Evolutionary conservation across 352 stramenopile species (phyloP).

Genomic region (Saprolegnia parasitica): DNA sequence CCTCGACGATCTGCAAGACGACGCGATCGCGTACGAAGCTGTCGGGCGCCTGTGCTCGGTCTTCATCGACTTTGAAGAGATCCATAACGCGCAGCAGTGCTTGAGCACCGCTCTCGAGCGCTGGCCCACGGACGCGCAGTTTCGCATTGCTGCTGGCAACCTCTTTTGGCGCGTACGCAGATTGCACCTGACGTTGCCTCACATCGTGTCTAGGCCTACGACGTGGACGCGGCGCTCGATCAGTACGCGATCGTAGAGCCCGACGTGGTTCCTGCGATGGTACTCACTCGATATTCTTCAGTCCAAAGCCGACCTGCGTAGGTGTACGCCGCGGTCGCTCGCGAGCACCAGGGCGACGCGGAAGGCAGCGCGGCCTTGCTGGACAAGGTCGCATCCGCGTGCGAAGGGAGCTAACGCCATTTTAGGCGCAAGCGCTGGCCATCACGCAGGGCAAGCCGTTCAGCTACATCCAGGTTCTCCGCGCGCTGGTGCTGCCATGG

Average conservation of each 20-base stretch:
- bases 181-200: neutral
- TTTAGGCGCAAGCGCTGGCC: slow-evolving; percentile 26
- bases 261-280: neutral
- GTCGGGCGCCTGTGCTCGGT: slow-evolving; percentile 49
- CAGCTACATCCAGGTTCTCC: neutral
- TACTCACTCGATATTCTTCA: too few species aligned
- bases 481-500: neutral
- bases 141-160: slow-evolving; percentile 58
- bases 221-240: neutral
- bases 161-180: slow-evolving; percentile 30
- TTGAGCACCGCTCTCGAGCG: slow-evolving; percentile 42
- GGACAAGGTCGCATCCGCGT: too few species aligned
- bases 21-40: slow-evolving; percentile 38
- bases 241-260: neutral
- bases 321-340: neutral
- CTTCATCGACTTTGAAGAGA: slow-evolving; percentile 43
- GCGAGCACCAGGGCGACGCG: too few species aligned
- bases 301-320: too few species aligned
- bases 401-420: neutral
- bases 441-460: neutral
- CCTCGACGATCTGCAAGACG: neutral
- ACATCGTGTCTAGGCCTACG: neutral
- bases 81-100: slow-evolving; percentile 48
- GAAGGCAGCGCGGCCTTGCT: too few species aligned
- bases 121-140: slow-evolving; percentile 50